Conservation (phyloP, 2,329 filamentous ascomycete species). For the Pseudogymnoascus sp. region DNA sequence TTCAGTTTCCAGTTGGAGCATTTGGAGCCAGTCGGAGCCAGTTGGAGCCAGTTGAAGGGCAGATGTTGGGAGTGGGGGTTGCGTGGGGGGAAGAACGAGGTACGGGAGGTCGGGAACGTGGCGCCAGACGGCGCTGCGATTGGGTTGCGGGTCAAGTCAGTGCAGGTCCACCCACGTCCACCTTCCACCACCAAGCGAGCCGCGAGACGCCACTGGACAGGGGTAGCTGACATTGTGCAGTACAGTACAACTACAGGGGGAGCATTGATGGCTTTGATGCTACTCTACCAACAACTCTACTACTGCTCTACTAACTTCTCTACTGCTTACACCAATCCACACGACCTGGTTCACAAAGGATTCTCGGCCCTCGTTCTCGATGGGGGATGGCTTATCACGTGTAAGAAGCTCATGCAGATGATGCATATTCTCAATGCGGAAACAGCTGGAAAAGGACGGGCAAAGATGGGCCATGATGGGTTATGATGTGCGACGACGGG, state of each 20-base stretch:
- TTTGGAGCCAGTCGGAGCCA: too few relatives aligned
- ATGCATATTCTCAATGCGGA: not conserved
- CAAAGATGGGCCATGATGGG: not conserved
- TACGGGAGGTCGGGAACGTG: not conserved
- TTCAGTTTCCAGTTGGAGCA: too few relatives aligned
- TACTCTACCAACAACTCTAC: not conserved
- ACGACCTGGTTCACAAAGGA: not conserved
- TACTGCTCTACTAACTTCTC: not conserved
- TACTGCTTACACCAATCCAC: not conserved
- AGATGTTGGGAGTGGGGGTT: not conserved
- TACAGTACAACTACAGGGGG: not conserved
- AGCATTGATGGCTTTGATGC: not conserved
- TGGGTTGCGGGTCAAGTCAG: not conserved
- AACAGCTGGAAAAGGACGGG: not conserved
- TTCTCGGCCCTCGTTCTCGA: not conserved
- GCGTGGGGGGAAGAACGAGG: not conserved
- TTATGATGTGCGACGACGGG: not conserved
- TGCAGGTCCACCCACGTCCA: not conserved
- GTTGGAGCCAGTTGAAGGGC: too few relatives aligned
- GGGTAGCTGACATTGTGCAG: not conserved
- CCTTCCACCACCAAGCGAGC: not conserved
- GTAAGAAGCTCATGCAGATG: not conserved
- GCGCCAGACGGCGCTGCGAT: not conserved
- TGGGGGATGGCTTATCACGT: not conserved
- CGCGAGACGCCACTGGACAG: not conserved